phyloP scores from a whole-genome alignment of 805 yeast species.

The Dipodascopsis tothii region DNA sequence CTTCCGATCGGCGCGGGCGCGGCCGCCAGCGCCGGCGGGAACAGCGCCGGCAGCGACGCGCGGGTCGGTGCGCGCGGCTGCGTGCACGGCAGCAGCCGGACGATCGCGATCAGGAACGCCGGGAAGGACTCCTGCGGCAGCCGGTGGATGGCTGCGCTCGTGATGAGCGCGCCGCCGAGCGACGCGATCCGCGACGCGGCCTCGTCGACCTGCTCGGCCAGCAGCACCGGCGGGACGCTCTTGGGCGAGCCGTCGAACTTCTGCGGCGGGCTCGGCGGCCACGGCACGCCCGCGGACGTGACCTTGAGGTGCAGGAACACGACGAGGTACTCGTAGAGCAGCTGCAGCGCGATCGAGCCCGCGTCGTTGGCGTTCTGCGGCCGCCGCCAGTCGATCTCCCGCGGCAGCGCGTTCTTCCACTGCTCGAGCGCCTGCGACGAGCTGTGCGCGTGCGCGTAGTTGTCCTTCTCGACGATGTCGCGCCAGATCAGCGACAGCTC shows the following conservation, averaged over 20 bases:
- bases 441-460: too few relatives aligned
- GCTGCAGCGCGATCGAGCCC: neutral
- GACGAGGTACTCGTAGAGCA: neutral
- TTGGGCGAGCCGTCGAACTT: too few relatives aligned
- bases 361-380: neutral
- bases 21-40: too few relatives aligned
- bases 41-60: slow-evolving; percentile 2
- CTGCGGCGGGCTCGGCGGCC: neutral
- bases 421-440: too few relatives aligned
- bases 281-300: neutral
- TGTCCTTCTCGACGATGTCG: neutral
- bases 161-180: neutral
- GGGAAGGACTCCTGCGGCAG: slow-evolving; percentile 17
- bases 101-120: slow-evolving; percentile 20
- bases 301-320: neutral
- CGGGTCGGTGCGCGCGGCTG: neutral
- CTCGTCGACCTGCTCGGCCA: too few relatives aligned
- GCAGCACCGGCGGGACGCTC: too few relatives aligned
- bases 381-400: too few relatives aligned
- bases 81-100: slow-evolving; percentile 12
- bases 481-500: neutral
- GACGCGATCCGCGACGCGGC: neutral
- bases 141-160: slow-evolving; percentile 6
- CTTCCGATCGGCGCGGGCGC: too few relatives aligned
- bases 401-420: too few relatives aligned